phyloP scores from a whole-genome alignment of 495 filamentous ascomycete genomes.

The Clohesyomyces aquaticus region DNA sequence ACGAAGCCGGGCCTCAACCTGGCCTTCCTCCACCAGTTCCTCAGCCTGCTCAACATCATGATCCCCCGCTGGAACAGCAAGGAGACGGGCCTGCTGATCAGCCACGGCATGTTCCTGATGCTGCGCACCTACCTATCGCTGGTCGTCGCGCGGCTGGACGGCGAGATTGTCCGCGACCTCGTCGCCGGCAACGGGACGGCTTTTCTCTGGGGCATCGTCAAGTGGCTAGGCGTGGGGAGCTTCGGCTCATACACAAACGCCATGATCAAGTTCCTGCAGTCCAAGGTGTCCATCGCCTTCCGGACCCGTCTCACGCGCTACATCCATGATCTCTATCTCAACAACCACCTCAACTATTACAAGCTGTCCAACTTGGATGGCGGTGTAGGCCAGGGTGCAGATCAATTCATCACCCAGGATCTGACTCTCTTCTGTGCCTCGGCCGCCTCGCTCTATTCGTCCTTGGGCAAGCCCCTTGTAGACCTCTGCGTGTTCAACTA shows the following conservation, averaged over 20 bases:
- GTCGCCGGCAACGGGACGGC: conserved; percentile 88
- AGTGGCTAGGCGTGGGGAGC: conserved; percentile 74
- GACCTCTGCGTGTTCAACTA: conserved; percentile 98
- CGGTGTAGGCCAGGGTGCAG: conserved; percentile 84
- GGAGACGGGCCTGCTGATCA: conserved; percentile 84
- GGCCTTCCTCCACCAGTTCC: conserved; percentile 97
- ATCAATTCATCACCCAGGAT: conserved; percentile 98
- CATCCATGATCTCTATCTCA: conserved; percentile 96
- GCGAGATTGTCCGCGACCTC: conserved; percentile 93
- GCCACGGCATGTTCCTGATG: conserved; percentile 86
- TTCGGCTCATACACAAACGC: conserved; percentile 92
- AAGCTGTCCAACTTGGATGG: conserved; percentile 93
- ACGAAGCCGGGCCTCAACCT: conserved; percentile 94
- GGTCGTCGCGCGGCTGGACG: conserved; percentile 89
- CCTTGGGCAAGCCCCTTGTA: conserved; percentile 92
- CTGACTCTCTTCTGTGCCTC: conserved; percentile 91
- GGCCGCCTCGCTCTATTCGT: conserved; percentile 92
- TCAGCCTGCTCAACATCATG: conserved; percentile 96
- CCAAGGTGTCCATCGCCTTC: conserved; percentile 98
- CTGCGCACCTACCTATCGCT: conserved; percentile 92
- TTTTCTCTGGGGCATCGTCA: conserved; percentile 87
- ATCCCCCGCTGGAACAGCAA: conserved; percentile 93
- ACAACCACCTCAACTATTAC: conserved; percentile 93
- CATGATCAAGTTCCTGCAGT: conserved; percentile 97
- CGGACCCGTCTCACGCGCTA: conserved; percentile 94